Percentiles rank a stretch among this genome's conserved stretches.
Conservation (phyloP, 179 eudicot species). For the Spergularia azorica region DNA sequence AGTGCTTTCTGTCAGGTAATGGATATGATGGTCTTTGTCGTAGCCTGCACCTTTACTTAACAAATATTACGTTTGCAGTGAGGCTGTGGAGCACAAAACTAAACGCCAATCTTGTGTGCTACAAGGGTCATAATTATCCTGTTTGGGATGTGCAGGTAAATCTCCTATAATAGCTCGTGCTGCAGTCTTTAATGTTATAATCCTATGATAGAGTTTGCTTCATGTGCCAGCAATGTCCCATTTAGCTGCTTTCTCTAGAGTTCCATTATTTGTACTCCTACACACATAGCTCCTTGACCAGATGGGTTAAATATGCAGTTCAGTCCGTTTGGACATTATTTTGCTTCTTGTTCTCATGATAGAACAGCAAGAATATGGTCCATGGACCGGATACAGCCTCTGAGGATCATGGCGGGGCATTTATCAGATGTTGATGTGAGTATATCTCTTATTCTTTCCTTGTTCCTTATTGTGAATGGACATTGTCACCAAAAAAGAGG, state of each 20-base stretch:
- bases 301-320: slow-evolving; percentile 59
- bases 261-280: not conserved
- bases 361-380: slow-evolving; percentile 98
- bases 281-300: slow-evolving; percentile 17
- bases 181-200: not conserved
- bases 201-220: not conserved
- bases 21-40: not conserved
- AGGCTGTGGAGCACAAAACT: slow-evolving; percentile 92
- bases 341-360: slow-evolving; percentile 97
- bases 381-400: slow-evolving; percentile 88
- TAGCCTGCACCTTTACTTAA: not conserved
- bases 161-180: not conserved
- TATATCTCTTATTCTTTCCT: slow-evolving; percentile 15
- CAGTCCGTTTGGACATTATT: slow-evolving; percentile 95
- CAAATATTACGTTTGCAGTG: slow-evolving; percentile 53
- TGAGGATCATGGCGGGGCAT: slow-evolving; percentile 97
- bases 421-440: slow-evolving; percentile 98
- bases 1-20: not conserved
- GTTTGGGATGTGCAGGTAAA: slow-evolving; percentile 99
- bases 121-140: slow-evolving; percentile 99
- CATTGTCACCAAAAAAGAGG: not conserved
- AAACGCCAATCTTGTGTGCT: slow-evolving; percentile 96
- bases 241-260: not conserved
- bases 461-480: not conserved
- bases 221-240: not conserved